Base-by-base conservation (phyloP, 73 alveolate species). In the Paraurostyla sp. region DNA sequence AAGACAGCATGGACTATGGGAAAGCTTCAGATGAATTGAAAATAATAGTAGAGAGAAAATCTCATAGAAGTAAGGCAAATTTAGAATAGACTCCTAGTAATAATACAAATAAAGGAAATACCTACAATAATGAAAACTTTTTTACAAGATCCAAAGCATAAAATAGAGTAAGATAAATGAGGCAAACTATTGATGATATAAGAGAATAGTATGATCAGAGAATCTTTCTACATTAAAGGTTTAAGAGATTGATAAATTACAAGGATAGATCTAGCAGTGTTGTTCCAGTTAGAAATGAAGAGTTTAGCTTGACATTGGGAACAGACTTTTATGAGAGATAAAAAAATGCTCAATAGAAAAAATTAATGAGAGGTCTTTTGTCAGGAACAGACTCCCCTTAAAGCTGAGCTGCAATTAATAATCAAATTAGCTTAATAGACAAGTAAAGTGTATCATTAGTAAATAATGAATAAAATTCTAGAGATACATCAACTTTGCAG, bases 251-350 rank as follows among this genome's bases (percentile, higher is more conserved):
- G 9, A 52, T 52, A 52, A 52, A 52, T 52, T 52, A 52, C 23
- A 52, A 52, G 69, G 69, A 52, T 6, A 52, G 69, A 52, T 25
- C 23, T 9, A 35, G 69, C 30, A 52, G 69, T n/a, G 69, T 52
- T 18, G 69, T 18, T 6, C 69, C 69, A 18, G 69, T 52, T 13
- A 52, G 69, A 52, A 52, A 52, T 52, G 69, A 52, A n/a, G 69
- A 52, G 23, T 52, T 52, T 20, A 52, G 69, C 69, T 20, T 18
- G 23, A 52, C 69, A 6, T 52, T 52, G 23, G 69, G 69, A 11
- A 6, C 11, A 18, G 69, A 52, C 23, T 52, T 52, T 52, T 52
- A 52, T 52, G 69, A 52, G 23, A 9, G 69, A 52, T 52, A 52
- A 20, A 52, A 52, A 20, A 52, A 9, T 9, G 69, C 69, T 6